Base-by-base conservation (phyloP, 2,329 filamentous ascomycete species). In the Fusarium redolens region DNA sequence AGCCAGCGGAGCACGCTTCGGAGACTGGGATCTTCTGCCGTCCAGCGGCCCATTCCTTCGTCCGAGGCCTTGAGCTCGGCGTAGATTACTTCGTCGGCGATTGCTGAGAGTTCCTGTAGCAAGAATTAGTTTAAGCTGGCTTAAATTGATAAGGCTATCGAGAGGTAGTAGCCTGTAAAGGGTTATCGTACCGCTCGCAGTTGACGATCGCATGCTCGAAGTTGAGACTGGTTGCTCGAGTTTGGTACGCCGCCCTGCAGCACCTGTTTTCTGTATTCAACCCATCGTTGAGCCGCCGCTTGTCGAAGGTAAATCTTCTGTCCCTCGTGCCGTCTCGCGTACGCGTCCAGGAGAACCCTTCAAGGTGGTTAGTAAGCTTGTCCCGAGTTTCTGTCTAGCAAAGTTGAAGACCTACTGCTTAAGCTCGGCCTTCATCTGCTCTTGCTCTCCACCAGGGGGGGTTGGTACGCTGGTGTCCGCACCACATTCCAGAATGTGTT, bases 271-370 rank as follows among this genome's bases (percentile, higher is more conserved):
- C 90, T 85, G 78, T 84, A 85, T 66, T 86, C 83, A 65, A 91
- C 79, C 89, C 90, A 92, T 74, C 86, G 82, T 79, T 90, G 88
- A 40, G 88, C 89, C 33, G 89, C 89, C 31, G 83, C 83, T 78
- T 92, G 90, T 38, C 89, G 86, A 65, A 90, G 83, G 73, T 88
- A 90, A 73, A 92, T 92, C 83, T 91, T 92, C 73, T 90, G 89
- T 33, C 83, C 89, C 76, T 91, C 88, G 79, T 92, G 90, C 57
- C 90, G 85, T 74, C 90, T 85, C 13, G 89, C 84, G 74, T 86
- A 90, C 28, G 89, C 88, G 74, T 92, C 90, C 44, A 92, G 83
- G 54, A 87, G 82, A 65, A 91, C 85, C 75, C 89, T 90, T 68
- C 65, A 20, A 41, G 50, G 41, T 7, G 41, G 68, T 73, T 61